Conservation (phyloP, 306 rosid species). For the Carpinus viminea region DNA sequence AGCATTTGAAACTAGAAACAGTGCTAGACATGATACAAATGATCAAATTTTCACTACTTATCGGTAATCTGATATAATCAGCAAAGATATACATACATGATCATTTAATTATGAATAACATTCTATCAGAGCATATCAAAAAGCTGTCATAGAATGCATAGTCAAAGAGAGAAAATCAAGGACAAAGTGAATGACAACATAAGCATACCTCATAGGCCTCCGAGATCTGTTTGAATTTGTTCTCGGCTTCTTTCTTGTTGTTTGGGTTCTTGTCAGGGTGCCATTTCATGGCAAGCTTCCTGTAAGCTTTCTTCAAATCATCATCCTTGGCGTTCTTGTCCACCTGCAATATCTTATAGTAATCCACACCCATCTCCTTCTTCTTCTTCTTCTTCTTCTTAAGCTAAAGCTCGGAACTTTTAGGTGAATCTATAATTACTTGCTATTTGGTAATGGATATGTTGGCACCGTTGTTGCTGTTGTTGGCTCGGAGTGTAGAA, state of each 20-base stretch:
- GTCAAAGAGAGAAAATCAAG: neutral
- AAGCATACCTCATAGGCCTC: conserved; percentile 79
- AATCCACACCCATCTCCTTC: conserved; percentile 71
- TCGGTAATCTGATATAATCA: neutral
- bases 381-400: neutral
- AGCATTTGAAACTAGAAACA: conserved; percentile 1
- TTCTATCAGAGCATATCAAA: neutral
- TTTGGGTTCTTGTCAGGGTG: conserved; percentile 86
- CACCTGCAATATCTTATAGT: conserved; percentile 73
- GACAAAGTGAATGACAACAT: neutral
- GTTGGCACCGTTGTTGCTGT: neutral
- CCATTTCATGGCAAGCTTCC: conserved; percentile 96
- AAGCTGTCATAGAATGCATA: neutral
- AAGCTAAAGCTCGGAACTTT: neutral
- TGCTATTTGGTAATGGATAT: neutral
- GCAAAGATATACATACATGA: neutral
- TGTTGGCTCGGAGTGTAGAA: neutral
- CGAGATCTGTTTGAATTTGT: conserved; percentile 79
- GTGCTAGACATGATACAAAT: neutral
- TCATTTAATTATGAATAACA: neutral
- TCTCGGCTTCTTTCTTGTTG: conserved; percentile 79
- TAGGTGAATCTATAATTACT: neutral
- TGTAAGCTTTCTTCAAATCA: conserved; percentile 81
- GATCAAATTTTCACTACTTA: neutral
- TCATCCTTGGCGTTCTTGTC: conserved; percentile 73